Evolutionary conservation across 1,284 basidiomycete species (phyloP).

Genomic region (Wallemia hederae): DNA sequence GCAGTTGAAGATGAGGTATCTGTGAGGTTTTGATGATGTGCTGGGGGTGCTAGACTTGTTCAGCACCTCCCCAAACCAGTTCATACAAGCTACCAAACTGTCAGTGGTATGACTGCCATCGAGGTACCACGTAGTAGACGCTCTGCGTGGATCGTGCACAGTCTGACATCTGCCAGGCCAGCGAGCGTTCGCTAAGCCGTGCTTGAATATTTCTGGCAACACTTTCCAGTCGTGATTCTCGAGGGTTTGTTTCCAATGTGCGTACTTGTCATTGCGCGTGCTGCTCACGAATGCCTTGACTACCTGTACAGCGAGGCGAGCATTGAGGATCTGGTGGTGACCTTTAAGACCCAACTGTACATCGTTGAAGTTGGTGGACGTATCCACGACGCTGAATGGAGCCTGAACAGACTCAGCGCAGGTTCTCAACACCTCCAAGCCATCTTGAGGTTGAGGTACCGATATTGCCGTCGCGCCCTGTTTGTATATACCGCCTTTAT

Average conservation of each 20-base stretch:
- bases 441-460: slow-evolving; percentile 42
- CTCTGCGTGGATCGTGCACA: slow-evolving; percentile 27
- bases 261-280: too few relatives aligned
- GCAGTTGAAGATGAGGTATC: slow-evolving; percentile 80
- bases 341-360: slow-evolving; percentile 42
- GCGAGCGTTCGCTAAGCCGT: slow-evolving; percentile 35
- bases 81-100: slow-evolving; percentile 53
- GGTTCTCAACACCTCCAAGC: slow-evolving; percentile 32
- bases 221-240: slow-evolving; percentile 12
- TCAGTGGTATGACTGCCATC: slow-evolving; percentile 91
- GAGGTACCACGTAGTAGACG: slow-evolving; percentile 45
- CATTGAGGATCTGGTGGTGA: slow-evolving; percentile 68
- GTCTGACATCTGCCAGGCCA: slow-evolving; percentile 97
- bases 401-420: slow-evolving; percentile 39
- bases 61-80: slow-evolving; percentile 31
- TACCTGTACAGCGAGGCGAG: slow-evolving; percentile 53
- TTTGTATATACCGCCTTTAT: slow-evolving; percentile 96
- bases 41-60: not conserved
- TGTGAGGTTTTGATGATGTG: slow-evolving; percentile 14
- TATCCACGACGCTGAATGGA: not conserved
- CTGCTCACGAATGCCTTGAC: slow-evolving; percentile 32
- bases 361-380: not conserved
- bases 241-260: not conserved
- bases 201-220: slow-evolving; percentile 26
- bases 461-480: slow-evolving; percentile 56